phyloP scores from a whole-genome alignment of 2,329 filamentous ascomycete species.

The Huntiella savannae region DNA sequence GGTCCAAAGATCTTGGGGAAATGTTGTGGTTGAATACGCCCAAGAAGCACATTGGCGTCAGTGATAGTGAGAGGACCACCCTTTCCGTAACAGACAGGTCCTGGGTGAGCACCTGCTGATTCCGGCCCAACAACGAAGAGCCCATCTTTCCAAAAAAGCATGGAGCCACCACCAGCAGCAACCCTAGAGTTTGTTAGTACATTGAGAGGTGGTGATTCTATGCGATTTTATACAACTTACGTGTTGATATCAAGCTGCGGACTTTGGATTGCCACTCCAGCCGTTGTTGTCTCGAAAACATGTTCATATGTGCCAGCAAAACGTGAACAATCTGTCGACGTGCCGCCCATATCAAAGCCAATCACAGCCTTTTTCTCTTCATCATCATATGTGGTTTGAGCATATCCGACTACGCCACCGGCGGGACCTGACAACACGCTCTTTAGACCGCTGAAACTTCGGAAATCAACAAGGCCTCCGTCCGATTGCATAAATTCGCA shows the following conservation, averaged over 20 bases:
- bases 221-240: background rate
- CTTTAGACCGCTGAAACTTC: constrained; percentile 65
- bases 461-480: constrained; percentile 53
- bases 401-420: constrained; percentile 86
- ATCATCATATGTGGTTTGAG: constrained; percentile 74
- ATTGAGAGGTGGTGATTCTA: background rate
- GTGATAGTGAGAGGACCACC: constrained; percentile 82
- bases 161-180: constrained; percentile 70
- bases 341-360: constrained; percentile 72
- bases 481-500: constrained; percentile 96
- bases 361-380: constrained; percentile 71
- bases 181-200: constrained; percentile 25
- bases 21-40: constrained; percentile 70
- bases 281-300: constrained; percentile 84
- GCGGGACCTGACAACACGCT: constrained; percentile 80
- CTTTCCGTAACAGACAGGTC: constrained; percentile 80
- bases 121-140: constrained; percentile 82
- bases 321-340: constrained; percentile 75
- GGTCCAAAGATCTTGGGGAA: constrained; percentile 92
- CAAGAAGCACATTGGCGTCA: constrained; percentile 74
- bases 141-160: constrained; percentile 74
- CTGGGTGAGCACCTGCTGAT: constrained; percentile 73
- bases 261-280: constrained; percentile 83
- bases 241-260: constrained; percentile 91
- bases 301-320: constrained; percentile 83